A percentile compares a stretch with the other conserved stretches of the same genome.
phyloP scores from a whole-genome alignment of 2,329 filamentous ascomycete genomes.

The Balansia obtecta region DNA sequence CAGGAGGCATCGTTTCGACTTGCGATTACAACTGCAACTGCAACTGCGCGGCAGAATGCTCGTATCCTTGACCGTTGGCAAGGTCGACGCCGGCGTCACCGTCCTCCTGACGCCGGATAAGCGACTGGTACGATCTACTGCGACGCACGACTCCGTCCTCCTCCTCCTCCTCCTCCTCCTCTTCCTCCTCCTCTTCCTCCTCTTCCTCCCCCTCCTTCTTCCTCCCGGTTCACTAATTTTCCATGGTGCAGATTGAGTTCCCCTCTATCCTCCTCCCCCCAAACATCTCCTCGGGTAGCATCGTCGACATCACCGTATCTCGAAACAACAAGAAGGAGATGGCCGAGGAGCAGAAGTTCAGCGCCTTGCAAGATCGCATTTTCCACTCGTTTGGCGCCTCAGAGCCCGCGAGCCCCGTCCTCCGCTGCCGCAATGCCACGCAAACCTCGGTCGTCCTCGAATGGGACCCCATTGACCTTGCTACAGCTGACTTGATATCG shows the following conservation, averaged over 20 bases:
- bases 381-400: conserved; percentile 72
- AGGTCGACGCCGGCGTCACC: conserved; percentile 96
- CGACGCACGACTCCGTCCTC: conserved; percentile 4
- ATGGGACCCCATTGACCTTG: conserved; percentile 91
- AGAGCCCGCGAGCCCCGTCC: conserved; percentile 61
- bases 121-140: conserved; percentile 51
- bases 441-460: conserved; percentile 97
- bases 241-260: conserved; percentile 73
- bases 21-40: conserved; percentile 1
- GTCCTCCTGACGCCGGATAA: conserved; percentile 96
- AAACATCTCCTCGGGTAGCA: conserved; percentile 90
- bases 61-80: conserved; percentile 95
- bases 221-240: neutral
- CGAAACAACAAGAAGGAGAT: conserved; percentile 74
- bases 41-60: conserved; percentile 51
- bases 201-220: neutral
- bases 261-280: conserved; percentile 92
- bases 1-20: neutral
- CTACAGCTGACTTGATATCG: conserved; percentile 81
- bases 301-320: conserved; percentile 92
- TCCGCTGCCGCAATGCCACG: conserved; percentile 91
- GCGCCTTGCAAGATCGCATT: conserved; percentile 79
- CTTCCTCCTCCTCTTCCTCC: no score
- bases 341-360: conserved; percentile 63
- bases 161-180: no score